phyloP scores from a whole-genome alignment of 495 filamentous ascomycete species.

The Annulohypoxylon nitens region DNA sequence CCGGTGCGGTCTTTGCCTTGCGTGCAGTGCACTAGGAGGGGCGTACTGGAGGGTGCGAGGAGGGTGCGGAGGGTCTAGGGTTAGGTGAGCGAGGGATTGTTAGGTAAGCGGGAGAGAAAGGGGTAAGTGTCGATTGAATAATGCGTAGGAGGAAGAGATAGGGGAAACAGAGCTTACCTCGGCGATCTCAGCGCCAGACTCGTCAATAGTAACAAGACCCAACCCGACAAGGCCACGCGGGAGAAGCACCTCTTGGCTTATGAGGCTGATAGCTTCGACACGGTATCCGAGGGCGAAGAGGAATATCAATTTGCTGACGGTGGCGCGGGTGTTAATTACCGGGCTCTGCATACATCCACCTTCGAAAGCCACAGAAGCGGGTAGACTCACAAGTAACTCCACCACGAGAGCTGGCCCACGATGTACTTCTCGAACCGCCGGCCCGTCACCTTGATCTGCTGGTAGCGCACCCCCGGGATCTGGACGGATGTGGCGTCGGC shows the following conservation, averaged over 20 bases:
- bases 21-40: conserved; percentile 81
- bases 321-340: background rate
- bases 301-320: conserved; percentile 66
- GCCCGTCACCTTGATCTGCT: conserved; percentile 79
- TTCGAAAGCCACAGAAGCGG: conserved; percentile 5
- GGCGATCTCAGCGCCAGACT: conserved; percentile 72
- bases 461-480: conserved; percentile 71
- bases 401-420: conserved; percentile 75
- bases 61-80: conserved; percentile 55
- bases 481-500: conserved; percentile 62
- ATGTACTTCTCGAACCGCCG: conserved; percentile 75
- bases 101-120: background rate
- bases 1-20: conserved; percentile 92
- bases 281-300: conserved; percentile 76
- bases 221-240: conserved; percentile 75
- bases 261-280: conserved; percentile 72
- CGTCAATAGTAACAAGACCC: conserved; percentile 72
- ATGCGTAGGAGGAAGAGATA: background rate
- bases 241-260: conserved; percentile 77
- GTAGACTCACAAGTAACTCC: conserved; percentile 67
- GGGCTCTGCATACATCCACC: background rate
- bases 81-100: conserved; percentile 34
- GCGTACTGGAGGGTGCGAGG: conserved; percentile 61
- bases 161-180: conserved; percentile 55
- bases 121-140: too few species aligned